Evolutionary conservation across 2,329 filamentous ascomycete genomes (phyloP).

Genomic region (Dothiorella sarmentorum): DNA sequence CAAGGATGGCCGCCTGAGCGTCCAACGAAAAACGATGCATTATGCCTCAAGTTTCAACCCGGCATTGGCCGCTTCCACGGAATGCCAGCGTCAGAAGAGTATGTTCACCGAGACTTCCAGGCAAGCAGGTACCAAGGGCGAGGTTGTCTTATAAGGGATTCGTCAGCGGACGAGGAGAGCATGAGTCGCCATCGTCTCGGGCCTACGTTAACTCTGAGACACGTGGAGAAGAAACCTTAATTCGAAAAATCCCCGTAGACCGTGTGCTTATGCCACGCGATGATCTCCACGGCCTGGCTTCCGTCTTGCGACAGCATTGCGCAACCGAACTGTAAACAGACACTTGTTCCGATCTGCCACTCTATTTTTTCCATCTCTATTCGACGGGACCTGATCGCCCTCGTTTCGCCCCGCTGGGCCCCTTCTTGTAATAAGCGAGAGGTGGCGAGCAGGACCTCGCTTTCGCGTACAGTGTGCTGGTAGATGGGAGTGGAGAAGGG

Average conservation of each 20-base stretch:
- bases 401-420: constrained; percentile 8
- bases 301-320: constrained; percentile 9
- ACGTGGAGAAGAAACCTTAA: constrained; percentile 10
- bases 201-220: constrained; percentile 3
- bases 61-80: neutral
- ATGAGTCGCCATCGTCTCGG: neutral
- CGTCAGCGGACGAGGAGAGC: neutral
- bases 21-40: constrained; percentile 3
- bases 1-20: neutral
- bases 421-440: neutral
- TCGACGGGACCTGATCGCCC: neutral
- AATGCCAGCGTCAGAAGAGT: constrained; percentile 2
- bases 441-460: neutral
- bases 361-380: constrained; percentile 3
- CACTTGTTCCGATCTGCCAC: neutral
- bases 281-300: neutral
- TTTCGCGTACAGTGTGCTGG: constrained; percentile 1
- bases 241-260: neutral
- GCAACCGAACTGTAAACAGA: constrained; percentile 9
- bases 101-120: neutral
- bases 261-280: constrained; percentile 1
- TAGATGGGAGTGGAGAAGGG: constrained; percentile 8
- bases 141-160: neutral
- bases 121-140: neutral
- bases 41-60: neutral